A percentile compares a stretch with the other conserved stretches of the same genome.
Conservation (phyloP, 2,329 filamentous ascomycete genomes). For the Penicillium psychrosexuale region DNA sequence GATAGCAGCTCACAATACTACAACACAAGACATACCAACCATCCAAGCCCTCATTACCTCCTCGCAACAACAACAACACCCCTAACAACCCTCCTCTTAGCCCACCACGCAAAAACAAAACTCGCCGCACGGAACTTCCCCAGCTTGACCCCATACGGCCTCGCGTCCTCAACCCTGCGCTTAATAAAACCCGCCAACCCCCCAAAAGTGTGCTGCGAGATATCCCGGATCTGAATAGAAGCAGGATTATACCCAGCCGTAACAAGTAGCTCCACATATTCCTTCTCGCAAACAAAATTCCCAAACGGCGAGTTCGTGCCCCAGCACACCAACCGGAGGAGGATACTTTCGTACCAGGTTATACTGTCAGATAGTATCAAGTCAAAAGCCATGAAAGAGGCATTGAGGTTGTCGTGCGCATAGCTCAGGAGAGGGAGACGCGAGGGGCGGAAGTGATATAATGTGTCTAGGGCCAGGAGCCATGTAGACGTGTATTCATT, state of each 20-base stretch:
- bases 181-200: constrained; percentile 49
- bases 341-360: constrained; percentile 27
- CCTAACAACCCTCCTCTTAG: constrained; percentile 35
- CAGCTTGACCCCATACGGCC: constrained; percentile 36
- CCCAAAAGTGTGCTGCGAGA: constrained; percentile 54
- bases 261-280: constrained; percentile 48
- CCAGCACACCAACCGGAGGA: constrained; percentile 45
- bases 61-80: constrained; percentile 43
- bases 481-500: constrained; percentile 36
- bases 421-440: constrained; percentile 47
- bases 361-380: constrained; percentile 41
- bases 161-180: constrained; percentile 35
- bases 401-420: constrained; percentile 42
- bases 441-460: constrained; percentile 58
- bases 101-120: constrained; percentile 45
- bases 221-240: constrained; percentile 47
- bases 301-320: constrained; percentile 49
- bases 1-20: no score
- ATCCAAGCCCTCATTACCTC: not conserved
- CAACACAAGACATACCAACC: no score
- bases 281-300: constrained; percentile 48
- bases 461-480: constrained; percentile 55
- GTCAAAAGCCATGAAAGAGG: constrained; percentile 57
- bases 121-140: constrained; percentile 36
- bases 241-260: constrained; percentile 48